Percentiles rank a stretch among this genome's conserved stretches.
Conservation (phyloP, 2,329 filamentous ascomycete species). For the Chalaropsis thielavioides region DNA sequence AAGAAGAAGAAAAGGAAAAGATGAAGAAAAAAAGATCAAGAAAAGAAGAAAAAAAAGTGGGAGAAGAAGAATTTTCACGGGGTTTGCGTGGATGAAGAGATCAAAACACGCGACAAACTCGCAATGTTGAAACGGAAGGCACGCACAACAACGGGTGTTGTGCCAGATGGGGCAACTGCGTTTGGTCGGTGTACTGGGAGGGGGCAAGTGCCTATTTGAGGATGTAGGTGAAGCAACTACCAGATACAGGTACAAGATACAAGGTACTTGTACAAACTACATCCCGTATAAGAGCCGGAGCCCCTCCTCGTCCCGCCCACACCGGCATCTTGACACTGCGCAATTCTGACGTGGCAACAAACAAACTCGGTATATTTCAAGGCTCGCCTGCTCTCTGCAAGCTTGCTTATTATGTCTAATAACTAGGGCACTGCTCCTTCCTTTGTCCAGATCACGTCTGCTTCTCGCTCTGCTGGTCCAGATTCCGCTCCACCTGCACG, state of each 20-base stretch:
- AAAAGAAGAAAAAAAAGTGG: not conserved
- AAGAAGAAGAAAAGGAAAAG: not conserved
- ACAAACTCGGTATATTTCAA: not conserved
- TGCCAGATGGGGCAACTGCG: not conserved
- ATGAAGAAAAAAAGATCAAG: not conserved
- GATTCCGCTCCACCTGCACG: not conserved
- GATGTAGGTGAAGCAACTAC: not conserved
- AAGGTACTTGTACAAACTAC: not conserved
- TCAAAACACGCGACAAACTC: conserved; percentile 1
- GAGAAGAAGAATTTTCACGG: not conserved
- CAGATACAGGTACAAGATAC: not conserved
- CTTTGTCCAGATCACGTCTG: not conserved
- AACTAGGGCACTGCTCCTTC: not conserved
- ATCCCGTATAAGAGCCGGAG: too few relatives aligned
- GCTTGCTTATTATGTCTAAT: not conserved
- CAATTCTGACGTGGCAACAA: not conserved
- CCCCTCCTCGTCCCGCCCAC: too few relatives aligned
- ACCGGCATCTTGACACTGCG: not conserved
- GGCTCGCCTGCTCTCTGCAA: not conserved
- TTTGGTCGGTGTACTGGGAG: not conserved
- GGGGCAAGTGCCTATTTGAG: conserved; percentile 1
- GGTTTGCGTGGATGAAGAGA: not conserved
- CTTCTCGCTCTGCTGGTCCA: conserved; percentile 6
- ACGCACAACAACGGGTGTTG: conserved; percentile 7
- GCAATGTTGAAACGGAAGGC: conserved; percentile 8